Evolutionary conservation across 192 early-diverging fungal species (phyloP).

Genomic region (Spizellomyces sp.): DNA sequence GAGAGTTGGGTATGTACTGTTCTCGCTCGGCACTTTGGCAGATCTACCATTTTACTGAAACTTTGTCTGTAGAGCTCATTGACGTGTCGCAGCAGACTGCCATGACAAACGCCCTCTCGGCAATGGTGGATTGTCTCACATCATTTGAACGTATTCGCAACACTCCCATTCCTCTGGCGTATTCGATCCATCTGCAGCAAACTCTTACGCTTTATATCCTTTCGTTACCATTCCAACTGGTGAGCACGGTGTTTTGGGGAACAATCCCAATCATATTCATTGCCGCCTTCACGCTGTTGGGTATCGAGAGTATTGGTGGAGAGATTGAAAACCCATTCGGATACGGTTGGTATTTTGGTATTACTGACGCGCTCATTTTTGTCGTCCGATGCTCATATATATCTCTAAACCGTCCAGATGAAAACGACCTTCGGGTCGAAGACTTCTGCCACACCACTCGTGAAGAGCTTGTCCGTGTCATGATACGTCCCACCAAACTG

Average conservation of each 20-base stretch:
- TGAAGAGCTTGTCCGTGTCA: slow-evolving; percentile 38
- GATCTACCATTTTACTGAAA: background rate
- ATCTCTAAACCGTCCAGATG: slow-evolving; percentile 36
- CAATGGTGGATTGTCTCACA: slow-evolving; percentile 41
- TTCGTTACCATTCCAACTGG: slow-evolving; percentile 80
- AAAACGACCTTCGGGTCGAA: slow-evolving; percentile 62
- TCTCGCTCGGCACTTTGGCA: background rate
- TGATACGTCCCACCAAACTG: slow-evolving; percentile 20
- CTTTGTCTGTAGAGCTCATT: slow-evolving; percentile 27
- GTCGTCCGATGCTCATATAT: background rate
- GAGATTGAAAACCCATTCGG: slow-evolving; percentile 93
- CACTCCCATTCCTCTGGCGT: slow-evolving; percentile 87
- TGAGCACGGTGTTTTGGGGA: slow-evolving; percentile 47
- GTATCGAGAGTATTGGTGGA: slow-evolving; percentile 81
- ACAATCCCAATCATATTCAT: slow-evolving; percentile 73
- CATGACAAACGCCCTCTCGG: slow-evolving; percentile 31
- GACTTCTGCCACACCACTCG: slow-evolving; percentile 42
- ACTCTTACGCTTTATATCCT: slow-evolving; percentile 75
- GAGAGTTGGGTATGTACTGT: slow-evolving; percentile 18
- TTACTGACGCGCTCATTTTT: background rate
- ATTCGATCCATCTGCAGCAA: slow-evolving; percentile 88
- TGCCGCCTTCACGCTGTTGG: slow-evolving; percentile 63
- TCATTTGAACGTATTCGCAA: slow-evolving; percentile 81
- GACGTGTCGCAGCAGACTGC: slow-evolving; percentile 32
- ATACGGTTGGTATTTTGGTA: background rate